These are phyloP conservation scores for Aspergillus spinulosporus DNA, from an alignment of 2,329 filamentous ascomycete species.

Conservation along the genomic window DNA sequence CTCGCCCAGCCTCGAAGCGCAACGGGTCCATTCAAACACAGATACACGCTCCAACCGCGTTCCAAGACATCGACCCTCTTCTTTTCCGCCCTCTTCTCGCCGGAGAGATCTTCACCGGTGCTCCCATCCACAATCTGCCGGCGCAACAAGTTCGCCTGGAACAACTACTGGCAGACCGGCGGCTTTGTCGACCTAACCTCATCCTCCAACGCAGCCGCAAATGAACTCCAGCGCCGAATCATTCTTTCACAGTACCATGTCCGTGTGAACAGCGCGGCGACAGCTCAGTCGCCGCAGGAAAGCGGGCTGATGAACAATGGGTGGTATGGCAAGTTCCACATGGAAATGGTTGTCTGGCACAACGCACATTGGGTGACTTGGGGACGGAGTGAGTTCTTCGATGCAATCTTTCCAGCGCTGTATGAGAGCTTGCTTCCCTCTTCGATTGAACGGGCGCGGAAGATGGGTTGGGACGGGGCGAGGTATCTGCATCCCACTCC, in stretches of 20 bases:
- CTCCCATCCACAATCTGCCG: not conserved
- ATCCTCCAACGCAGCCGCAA: slow-evolving; percentile 15
- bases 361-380: slow-evolving; percentile 22
- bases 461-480: slow-evolving; percentile 22
- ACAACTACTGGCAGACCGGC: slow-evolving; percentile 17
- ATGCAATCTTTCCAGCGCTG: slow-evolving; percentile 15
- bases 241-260: slow-evolving; percentile 21
- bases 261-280: slow-evolving; percentile 18
- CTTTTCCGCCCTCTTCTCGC: slow-evolving; percentile 17
- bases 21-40: slow-evolving; percentile 5
- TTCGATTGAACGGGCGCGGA: slow-evolving; percentile 1
- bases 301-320: slow-evolving; percentile 23
- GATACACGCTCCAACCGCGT: slow-evolving; percentile 6
- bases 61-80: not conserved
- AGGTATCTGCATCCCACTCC: too few relatives aligned
- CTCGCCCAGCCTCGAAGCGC: slow-evolving; percentile 2
- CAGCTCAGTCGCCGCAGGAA: slow-evolving; percentile 19
- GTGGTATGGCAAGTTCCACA: slow-evolving; percentile 24
- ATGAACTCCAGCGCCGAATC: slow-evolving; percentile 20
- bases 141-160: slow-evolving; percentile 9
- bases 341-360: slow-evolving; percentile 24
- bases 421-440: slow-evolving; percentile 18
- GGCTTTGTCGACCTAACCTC: slow-evolving; percentile 18
- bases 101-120: not conserved
- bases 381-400: slow-evolving; percentile 17